Conservation (phyloP, 352 stramenopile genomes). For the Globisporangium rhizosaccharum region DNA sequence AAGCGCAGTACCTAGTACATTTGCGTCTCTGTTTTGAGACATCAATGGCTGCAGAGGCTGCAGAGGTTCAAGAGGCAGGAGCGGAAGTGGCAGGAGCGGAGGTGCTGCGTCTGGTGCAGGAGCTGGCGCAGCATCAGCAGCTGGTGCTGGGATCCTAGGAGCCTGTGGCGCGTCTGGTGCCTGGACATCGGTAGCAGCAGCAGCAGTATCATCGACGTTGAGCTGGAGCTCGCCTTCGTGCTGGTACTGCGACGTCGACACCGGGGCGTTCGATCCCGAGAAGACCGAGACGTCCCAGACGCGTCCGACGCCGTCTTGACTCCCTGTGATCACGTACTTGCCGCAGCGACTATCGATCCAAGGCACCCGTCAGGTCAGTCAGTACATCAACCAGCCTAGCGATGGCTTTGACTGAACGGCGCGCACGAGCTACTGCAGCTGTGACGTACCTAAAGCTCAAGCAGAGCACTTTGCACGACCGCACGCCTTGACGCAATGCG, state of each 20-base stretch:
- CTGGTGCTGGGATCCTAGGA: neutral
- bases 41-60: neutral
- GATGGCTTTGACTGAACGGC: neutral
- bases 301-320: conserved; percentile 90
- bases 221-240: conserved; percentile 34
- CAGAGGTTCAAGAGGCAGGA: too few relatives aligned
- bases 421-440: neutral
- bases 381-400: neutral
- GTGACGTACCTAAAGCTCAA: conserved; percentile 40
- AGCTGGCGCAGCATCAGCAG: neutral
- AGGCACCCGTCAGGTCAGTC: neutral
- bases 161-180: neutral
- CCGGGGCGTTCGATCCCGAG: conserved; percentile 35
- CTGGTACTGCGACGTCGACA: conserved; percentile 45
- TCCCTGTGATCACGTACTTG: conserved; percentile 89
- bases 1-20: neutral
- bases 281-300: conserved; percentile 85
- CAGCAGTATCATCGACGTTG: conserved; percentile 1
- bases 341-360: conserved; percentile 59
- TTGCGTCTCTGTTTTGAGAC: neutral
- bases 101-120: neutral
- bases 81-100: too few relatives aligned
- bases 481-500: conserved; percentile 31
- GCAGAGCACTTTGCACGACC: conserved; percentile 73
- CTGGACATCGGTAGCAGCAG: neutral